Evolutionary conservation across 306 rosid genomes (phyloP).

Genomic region (Fagus sylvatica): DNA sequence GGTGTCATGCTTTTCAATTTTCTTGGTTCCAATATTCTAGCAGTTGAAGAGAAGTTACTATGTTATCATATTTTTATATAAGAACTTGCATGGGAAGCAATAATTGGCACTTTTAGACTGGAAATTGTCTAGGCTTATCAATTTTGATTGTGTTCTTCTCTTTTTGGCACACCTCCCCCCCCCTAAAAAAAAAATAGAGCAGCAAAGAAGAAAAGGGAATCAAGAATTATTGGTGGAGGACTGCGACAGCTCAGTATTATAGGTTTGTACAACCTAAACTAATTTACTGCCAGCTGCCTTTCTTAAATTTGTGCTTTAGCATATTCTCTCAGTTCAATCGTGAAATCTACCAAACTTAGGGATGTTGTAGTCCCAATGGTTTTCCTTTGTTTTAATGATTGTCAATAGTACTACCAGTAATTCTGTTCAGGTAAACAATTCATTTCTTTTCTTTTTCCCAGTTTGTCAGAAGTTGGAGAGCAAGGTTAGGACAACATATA

Average conservation of each 20-base stretch:
- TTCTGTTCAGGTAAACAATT: background rate
- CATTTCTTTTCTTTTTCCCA: background rate
- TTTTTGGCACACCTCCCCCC: background rate
- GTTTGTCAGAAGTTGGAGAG: constrained; percentile 32
- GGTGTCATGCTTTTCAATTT: background rate
- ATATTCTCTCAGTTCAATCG: background rate
- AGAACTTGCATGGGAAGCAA: background rate
- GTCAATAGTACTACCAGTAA: background rate
- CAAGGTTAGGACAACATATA: constrained; percentile 37
- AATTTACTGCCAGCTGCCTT: background rate
- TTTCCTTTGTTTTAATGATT: background rate
- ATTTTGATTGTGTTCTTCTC: background rate
- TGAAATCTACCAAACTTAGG: background rate
- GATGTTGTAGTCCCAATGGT: background rate
- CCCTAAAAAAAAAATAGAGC: constrained; percentile 3
- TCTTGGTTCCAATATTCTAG: background rate
- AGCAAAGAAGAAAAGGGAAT: constrained; percentile 28
- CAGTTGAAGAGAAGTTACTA: background rate
- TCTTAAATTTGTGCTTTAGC: background rate
- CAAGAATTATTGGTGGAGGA: constrained; percentile 26
- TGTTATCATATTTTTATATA: background rate
- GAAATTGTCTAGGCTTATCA: background rate
- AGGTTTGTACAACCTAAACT: constrained; percentile 11
- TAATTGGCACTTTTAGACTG: background rate
- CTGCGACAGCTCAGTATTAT: constrained; percentile 31